Conservation (phyloP, 768 basidiomycete genomes). For the Leccinum rimulosum region DNA sequence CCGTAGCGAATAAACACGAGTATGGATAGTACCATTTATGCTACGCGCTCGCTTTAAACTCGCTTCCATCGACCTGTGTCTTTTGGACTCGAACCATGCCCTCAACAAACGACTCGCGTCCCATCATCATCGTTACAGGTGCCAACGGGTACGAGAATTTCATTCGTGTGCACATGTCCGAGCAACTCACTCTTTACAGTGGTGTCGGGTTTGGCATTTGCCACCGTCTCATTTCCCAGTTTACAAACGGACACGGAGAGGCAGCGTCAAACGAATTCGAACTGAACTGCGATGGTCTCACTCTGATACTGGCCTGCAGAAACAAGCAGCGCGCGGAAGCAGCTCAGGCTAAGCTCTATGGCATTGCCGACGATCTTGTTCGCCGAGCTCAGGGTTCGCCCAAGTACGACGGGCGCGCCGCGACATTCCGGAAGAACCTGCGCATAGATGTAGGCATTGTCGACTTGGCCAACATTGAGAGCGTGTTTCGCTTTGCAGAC, state of each 20-base stretch:
- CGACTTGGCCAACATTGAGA: conserved; percentile 61
- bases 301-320: conserved; percentile 80
- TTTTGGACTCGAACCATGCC: conserved; percentile 26
- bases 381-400: conserved; percentile 32
- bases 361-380: conserved; percentile 55
- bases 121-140: conserved; percentile 65
- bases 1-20: too few species aligned
- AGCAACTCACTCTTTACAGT: conserved; percentile 44
- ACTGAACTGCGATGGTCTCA: conserved; percentile 51
- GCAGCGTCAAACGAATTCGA: conserved; percentile 14
- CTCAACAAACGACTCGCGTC: conserved; percentile 25
- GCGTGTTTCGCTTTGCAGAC: conserved; percentile 60
- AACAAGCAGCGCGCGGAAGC: conserved; percentile 58
- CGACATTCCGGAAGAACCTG: conserved; percentile 56
- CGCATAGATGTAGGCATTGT: conserved; percentile 58
- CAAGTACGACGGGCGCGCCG: conserved; percentile 51
- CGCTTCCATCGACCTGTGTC: background rate
- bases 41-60: background rate
- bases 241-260: conserved; percentile 48
- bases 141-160: conserved; percentile 55
- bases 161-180: background rate
- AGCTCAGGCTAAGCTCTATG: conserved; percentile 54
- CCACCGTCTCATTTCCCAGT: conserved; percentile 68
- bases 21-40: too few species aligned
- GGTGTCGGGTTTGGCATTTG: conserved; percentile 85